Percentiles rank a stretch among this genome's conserved stretches.
Evolutionary conservation across 768 basidiomycete genomes (phyloP).

Genomic region (Porpolomopsis calyptriformis): DNA sequence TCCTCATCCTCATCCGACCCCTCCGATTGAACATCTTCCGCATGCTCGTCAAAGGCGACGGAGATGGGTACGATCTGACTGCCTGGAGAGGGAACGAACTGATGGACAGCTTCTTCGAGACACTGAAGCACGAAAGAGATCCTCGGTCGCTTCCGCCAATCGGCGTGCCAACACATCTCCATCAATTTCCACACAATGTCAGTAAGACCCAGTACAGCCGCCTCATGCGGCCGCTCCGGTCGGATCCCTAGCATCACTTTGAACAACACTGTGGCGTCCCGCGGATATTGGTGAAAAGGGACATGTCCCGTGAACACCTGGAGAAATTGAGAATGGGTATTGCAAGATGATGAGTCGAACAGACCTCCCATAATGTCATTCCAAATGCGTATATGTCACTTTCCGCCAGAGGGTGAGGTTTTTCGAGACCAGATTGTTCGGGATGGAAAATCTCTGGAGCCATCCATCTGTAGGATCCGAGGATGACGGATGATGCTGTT

Average conservation of each 20-base stretch:
- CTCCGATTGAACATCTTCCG: not conserved
- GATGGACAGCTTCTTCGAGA: not conserved
- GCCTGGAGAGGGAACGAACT: constrained; percentile 4
- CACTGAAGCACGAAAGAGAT: not conserved
- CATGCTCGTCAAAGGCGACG: not conserved
- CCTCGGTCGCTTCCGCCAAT: not conserved
- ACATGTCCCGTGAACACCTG: constrained; percentile 15
- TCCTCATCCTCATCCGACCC: not conserved
- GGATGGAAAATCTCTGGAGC: constrained; percentile 16
- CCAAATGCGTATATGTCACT: constrained; percentile 16
- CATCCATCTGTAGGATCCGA: constrained; percentile 16
- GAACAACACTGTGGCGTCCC: constrained; percentile 13
- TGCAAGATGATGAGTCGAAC: no score
- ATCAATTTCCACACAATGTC: constrained; percentile 1
- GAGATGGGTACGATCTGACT: no score
- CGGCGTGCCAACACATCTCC: not conserved
- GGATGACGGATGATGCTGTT: constrained; percentile 9
- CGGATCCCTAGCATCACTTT: constrained; percentile 11
- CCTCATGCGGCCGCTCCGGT: constrained; percentile 6
- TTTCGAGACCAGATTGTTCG: constrained; percentile 7
- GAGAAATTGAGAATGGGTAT: not conserved
- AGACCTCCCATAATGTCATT: constrained; percentile 16
- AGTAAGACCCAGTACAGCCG: not conserved
- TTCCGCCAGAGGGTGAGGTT: constrained; percentile 4
- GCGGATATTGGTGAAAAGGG: constrained; percentile 15